A percentile compares a stretch with the other conserved stretches of the same genome.
These are phyloP conservation scores for Lentinula sp. DNA, from an alignment of 768 basidiomycete species.

Conservation along the genomic window DNA sequence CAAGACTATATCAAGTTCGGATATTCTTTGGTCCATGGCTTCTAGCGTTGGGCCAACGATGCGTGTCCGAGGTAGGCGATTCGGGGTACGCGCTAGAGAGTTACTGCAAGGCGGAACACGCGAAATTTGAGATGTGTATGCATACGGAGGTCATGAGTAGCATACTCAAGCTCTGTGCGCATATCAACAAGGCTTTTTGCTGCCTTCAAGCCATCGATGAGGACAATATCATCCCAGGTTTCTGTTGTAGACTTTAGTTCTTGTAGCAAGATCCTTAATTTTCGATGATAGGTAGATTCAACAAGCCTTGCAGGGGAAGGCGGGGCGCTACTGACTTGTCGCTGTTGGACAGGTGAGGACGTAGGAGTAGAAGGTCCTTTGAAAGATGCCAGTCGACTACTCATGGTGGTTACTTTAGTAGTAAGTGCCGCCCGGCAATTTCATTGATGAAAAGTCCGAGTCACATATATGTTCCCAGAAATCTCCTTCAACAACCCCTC, in stretches of 20 bases:
- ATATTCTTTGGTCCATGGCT: constrained; percentile 61
- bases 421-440: neutral
- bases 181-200: constrained; percentile 66
- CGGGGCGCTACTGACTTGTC: constrained; percentile 28
- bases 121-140: neutral
- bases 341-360: constrained; percentile 52
- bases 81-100: constrained; percentile 48
- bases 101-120: constrained; percentile 40
- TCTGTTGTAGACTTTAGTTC: constrained; percentile 58
- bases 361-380: constrained; percentile 74
- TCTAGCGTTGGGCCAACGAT: constrained; percentile 62
- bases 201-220: constrained; percentile 75
- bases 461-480: neutral
- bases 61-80: constrained; percentile 48
- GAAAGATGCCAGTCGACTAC: constrained; percentile 67
- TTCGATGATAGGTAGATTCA: constrained; percentile 81
- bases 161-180: constrained; percentile 82
- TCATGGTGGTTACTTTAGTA: constrained; percentile 5
- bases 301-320: constrained; percentile 41
- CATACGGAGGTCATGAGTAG: constrained; percentile 8
- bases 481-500: neutral
- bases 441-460: neutral
- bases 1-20: constrained; percentile 51
- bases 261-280: constrained; percentile 58
- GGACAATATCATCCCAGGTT: constrained; percentile 82